Percentiles rank a stretch among this genome's conserved stretches.
Conservation (phyloP, 805 yeast species). For the Maudiozyma serrabonitensis region DNA sequence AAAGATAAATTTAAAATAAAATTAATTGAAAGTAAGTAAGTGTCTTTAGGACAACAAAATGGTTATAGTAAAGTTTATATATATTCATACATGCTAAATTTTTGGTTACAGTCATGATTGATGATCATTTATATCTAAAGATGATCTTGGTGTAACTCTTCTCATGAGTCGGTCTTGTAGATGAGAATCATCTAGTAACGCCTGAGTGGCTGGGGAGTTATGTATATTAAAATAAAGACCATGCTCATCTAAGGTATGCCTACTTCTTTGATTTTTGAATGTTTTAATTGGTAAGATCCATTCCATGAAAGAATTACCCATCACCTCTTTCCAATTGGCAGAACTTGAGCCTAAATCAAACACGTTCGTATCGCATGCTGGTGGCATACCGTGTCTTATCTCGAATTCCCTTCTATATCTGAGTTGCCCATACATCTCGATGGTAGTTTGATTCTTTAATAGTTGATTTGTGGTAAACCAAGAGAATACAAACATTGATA, state of each 20-base stretch:
- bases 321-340: constrained; percentile 55
- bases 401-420: constrained; percentile 36
- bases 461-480: constrained; percentile 52
- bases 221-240: constrained; percentile 42
- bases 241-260: constrained; percentile 26
- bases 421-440: constrained; percentile 58
- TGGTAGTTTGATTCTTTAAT: constrained; percentile 61
- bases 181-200: constrained; percentile 28
- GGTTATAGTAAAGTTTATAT: too few relatives aligned
- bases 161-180: constrained; percentile 24
- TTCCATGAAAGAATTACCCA: constrained; percentile 58
- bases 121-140: constrained; percentile 10
- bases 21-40: neutral
- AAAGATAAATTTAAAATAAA: neutral
- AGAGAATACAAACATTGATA: constrained; percentile 50
- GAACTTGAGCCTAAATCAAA: constrained; percentile 58
- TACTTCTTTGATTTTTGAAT: constrained; percentile 14
- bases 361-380: constrained; percentile 45
- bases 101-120: neutral
- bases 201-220: constrained; percentile 31
- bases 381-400: constrained; percentile 26
- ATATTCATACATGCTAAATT: neutral
- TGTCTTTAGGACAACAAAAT: neutral
- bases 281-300: constrained; percentile 62
- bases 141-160: constrained; percentile 26